phyloP scores from a whole-genome alignment of 116 monocot species.

The Trichopus zeylanicus region DNA sequence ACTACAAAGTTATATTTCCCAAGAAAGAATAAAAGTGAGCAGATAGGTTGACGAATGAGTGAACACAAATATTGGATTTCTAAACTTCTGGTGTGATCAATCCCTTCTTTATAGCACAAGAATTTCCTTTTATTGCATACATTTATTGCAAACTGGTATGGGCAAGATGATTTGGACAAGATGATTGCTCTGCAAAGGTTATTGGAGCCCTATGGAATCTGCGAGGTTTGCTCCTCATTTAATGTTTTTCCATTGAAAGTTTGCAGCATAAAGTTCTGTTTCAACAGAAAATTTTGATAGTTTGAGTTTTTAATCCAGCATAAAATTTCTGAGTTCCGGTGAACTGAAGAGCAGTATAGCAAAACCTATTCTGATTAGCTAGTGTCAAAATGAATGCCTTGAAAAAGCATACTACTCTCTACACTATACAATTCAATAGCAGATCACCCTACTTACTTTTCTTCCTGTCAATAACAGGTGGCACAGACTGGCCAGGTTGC shows the following conservation, averaged over 20 bases:
- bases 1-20: too few species aligned
- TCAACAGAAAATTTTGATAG: background rate
- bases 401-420: too few species aligned
- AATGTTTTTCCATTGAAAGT: background rate
- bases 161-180: conserved; percentile 89
- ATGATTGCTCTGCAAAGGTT: conserved; percentile 91
- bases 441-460: background rate
- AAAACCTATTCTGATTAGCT: too few species aligned
- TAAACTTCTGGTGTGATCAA: background rate
- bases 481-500: conserved; percentile 5
- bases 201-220: conserved; percentile 95
- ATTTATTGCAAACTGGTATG: conserved; percentile 43
- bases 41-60: too few species aligned
- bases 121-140: conserved; percentile 20
- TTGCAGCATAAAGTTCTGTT: background rate
- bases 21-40: too few species aligned
- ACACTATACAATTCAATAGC: too few species aligned
- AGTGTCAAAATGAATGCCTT: too few species aligned
- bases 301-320: background rate
- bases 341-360: too few species aligned
- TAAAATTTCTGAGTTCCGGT: too few species aligned
- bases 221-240: conserved; percentile 57
- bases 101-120: background rate
- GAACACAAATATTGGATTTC: too few species aligned
- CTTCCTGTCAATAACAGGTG: background rate